phyloP scores from a whole-genome alignment of 331 rosid species.

The Quercus tomentella region DNA sequence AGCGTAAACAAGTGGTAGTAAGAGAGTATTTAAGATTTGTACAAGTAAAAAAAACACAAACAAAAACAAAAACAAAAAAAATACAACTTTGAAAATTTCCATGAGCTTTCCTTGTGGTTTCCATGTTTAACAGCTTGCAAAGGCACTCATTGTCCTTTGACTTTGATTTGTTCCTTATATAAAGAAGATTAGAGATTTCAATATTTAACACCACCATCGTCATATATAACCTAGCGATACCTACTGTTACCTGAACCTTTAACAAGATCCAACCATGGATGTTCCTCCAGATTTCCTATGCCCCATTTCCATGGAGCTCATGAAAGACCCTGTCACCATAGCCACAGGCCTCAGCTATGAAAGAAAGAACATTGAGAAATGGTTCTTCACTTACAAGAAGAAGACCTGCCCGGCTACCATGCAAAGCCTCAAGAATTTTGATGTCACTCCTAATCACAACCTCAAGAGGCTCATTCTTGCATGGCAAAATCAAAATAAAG shows the following conservation, averaged over 20 bases:
- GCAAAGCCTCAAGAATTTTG: conserved; percentile 27
- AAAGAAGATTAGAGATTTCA: neutral
- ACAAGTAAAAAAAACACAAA: no score
- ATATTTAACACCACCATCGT: neutral
- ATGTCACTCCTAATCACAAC: conserved; percentile 42
- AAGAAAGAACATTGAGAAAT: conserved; percentile 40
- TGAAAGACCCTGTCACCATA: conserved; percentile 49
- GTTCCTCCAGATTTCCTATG: conserved; percentile 40
- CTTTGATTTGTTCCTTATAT: conserved; percentile 24
- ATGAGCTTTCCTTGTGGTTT: conserved; percentile 17
- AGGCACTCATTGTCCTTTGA: conserved; percentile 23
- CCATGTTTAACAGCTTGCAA: conserved; percentile 15
- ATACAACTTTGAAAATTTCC: conserved; percentile 16
- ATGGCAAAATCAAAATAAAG: conserved; percentile 24
- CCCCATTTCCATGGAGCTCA: conserved; percentile 52
- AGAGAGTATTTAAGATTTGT: neutral
- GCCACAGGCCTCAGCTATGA: conserved; percentile 53
- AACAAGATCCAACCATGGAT: conserved; percentile 24
- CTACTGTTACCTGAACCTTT: no score
- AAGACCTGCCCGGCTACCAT: conserved; percentile 54
- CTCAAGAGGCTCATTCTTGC: conserved; percentile 49
- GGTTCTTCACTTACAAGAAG: conserved; percentile 53
- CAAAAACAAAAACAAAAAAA: neutral
- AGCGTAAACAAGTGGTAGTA: neutral
- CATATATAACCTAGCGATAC: neutral